phyloP scores from a whole-genome alignment of 371 early-diverging fungal species.

The Synchytrium microbalum region DNA sequence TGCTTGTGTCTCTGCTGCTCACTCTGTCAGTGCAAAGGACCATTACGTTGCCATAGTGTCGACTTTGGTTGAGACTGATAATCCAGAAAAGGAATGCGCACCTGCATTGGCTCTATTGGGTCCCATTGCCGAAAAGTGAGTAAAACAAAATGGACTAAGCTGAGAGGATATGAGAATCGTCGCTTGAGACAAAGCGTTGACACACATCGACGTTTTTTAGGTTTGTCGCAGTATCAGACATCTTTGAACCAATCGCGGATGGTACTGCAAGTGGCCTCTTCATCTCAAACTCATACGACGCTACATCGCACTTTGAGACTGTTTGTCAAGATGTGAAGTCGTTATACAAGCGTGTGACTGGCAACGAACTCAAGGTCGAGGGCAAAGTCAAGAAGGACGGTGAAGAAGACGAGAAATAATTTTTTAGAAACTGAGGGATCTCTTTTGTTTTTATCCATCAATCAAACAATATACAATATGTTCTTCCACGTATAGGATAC shows the following conservation, averaged over 20 bases:
- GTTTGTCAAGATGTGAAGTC: slow-evolving; percentile 93
- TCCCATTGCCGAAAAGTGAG: slow-evolving; percentile 72
- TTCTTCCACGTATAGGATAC: background rate
- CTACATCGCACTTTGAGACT: slow-evolving; percentile 98
- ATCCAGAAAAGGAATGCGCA: slow-evolving; percentile 83
- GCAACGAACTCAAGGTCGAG: slow-evolving; percentile 65
- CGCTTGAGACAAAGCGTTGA: no score
- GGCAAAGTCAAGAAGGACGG: slow-evolving; percentile 44
- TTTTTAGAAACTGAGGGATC: background rate
- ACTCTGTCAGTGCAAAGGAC: slow-evolving; percentile 83
- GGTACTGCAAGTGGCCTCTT: slow-evolving; percentile 80
- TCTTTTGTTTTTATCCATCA: background rate
- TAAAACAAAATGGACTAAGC: background rate
- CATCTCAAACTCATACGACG: slow-evolving; percentile 93
- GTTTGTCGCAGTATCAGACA: slow-evolving; percentile 71
- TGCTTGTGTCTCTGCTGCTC: slow-evolving; percentile 79
- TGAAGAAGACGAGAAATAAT: background rate
- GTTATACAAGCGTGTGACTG: slow-evolving; percentile 86
- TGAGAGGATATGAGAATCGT: no score
- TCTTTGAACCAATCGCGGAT: slow-evolving; percentile 77
- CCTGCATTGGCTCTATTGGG: slow-evolving; percentile 85
- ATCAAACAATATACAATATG: no score
- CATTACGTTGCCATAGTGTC: slow-evolving; percentile 91
- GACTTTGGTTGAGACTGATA: slow-evolving; percentile 83
- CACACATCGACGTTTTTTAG: no score